Evolutionary conservation across 768 basidiomycete genomes (phyloP), one percentile per base, ranked within the genome.

Genomic region (Phylloporus arenicola): DNA sequence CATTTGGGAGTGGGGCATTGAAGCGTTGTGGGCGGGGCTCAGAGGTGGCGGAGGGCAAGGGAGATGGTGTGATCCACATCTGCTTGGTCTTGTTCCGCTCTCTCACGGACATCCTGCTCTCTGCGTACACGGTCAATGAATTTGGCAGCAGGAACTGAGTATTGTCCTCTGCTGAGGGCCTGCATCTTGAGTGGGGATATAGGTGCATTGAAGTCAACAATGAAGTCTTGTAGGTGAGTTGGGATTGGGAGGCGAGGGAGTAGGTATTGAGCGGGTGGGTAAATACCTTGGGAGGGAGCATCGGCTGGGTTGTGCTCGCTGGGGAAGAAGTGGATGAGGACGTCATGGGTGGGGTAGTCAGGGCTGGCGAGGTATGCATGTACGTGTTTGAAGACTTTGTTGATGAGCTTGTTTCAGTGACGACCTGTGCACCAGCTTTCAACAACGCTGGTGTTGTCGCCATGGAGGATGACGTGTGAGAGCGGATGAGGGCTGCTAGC

Each of bases 401-500:
- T 64, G 52, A 57, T 11, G 0, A 7, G 31, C 7, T 1, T 3
- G 41, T 64, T 64, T 1, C 38, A 13, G 19, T 55, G 54, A 0
- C 30, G 8, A 0, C 55, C 37, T 0, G 25, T 37, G 6, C 17
- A 9, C 62, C 62, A 64, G 8, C 57, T 56, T 1, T 64, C 43
- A 1, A 61, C 49, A 12, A 64, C 35, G 1, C 57, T 57, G 10
- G 14, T 51, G 30, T 64, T 64, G 41, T 64, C 55, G 0, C 63
- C 50, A 2, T 50, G 35, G 0, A 56, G 37, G 0, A 39, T 11
- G 40, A 62, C 3, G 11, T 48, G 33, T 3, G 13, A 13, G 49
- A 57, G 5, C 27, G 45, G 3, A 0, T 3, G 1, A 24, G 48
- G n/a, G 17, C 19, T 44, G 11, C 9, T 24, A 13, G 45, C 1